Conservation (phyloP, 2,329 filamentous ascomycete genomes). For the Xylaria sp. region DNA sequence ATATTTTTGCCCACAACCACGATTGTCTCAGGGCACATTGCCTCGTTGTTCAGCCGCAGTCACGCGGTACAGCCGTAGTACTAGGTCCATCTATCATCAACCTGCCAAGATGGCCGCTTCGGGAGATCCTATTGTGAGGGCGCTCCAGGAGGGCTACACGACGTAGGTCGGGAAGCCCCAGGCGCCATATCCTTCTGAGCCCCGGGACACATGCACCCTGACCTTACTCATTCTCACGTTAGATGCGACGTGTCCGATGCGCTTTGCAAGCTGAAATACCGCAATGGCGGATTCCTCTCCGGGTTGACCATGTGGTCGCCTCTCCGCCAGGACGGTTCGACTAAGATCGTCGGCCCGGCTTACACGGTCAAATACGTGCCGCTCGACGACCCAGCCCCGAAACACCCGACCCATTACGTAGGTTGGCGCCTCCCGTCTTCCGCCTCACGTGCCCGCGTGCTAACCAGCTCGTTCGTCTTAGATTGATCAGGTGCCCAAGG, state of each 20-base stretch:
- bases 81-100: slow-evolving; percentile 1
- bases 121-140: slow-evolving; percentile 48
- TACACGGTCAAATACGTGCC: slow-evolving; percentile 65
- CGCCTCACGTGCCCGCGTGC: background rate
- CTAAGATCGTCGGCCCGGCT: slow-evolving; percentile 65
- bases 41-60: background rate
- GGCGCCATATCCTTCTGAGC: background rate
- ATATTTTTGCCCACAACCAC: background rate
- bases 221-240: background rate
- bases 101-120: slow-evolving; percentile 39
- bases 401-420: slow-evolving; percentile 60
- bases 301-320: slow-evolving; percentile 67
- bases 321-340: slow-evolving; percentile 59
- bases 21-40: background rate
- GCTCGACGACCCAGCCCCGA: slow-evolving; percentile 59
- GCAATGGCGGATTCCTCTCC: slow-evolving; percentile 64
- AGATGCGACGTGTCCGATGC: slow-evolving; percentile 65
- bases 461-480: slow-evolving; percentile 41
- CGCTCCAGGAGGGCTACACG: slow-evolving; percentile 50
- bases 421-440: slow-evolving; percentile 26
- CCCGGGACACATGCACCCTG: slow-evolving; percentile 2
- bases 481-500: slow-evolving; percentile 62
- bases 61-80: background rate
- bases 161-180: slow-evolving; percentile 44
- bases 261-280: slow-evolving; percentile 60